A percentile compares a stretch with the other conserved stretches of the same genome.
Evolutionary conservation across 495 filamentous ascomycete genomes (phyloP).

Genomic region (Choiromyces venosus): DNA sequence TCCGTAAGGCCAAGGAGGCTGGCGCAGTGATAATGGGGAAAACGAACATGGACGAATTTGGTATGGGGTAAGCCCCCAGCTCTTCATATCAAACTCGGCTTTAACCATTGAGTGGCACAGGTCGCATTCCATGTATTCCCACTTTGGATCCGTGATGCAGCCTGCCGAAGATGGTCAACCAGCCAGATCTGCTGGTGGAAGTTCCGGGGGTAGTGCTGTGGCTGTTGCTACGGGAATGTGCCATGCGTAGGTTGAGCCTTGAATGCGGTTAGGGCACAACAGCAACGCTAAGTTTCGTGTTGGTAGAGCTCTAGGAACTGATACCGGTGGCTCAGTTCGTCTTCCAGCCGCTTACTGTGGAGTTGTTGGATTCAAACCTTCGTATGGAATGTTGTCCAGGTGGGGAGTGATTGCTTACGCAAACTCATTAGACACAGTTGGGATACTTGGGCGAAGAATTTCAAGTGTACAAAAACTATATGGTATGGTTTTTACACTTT

Average conservation of each 20-base stretch:
- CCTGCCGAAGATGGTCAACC: conserved; percentile 26
- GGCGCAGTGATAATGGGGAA: conserved; percentile 69
- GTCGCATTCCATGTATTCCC: conserved; percentile 73
- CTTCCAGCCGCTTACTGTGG: conserved; percentile 89
- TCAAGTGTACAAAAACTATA: conserved; percentile 53
- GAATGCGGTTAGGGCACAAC: conserved; percentile 6
- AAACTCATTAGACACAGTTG: conserved; percentile 92
- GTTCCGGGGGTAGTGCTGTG: conserved; percentile 88
- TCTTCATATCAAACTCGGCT: background rate
- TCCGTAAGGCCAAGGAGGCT: conserved; percentile 57
- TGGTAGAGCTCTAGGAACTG: conserved; percentile 73
- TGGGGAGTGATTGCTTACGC: conserved; percentile 93
- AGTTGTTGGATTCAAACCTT: conserved; percentile 86
- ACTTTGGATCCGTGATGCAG: conserved; percentile 62
- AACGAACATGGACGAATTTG: conserved; percentile 95
- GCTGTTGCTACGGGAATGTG: conserved; percentile 69
- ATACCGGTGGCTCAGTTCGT: conserved; percentile 89
- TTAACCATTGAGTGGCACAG: conserved; percentile 23
- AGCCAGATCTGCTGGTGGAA: conserved; percentile 71
- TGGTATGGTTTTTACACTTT: conserved; percentile 41
- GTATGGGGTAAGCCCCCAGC: conserved; percentile 63
- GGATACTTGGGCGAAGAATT: conserved; percentile 59
- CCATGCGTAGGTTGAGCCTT: conserved; percentile 51
- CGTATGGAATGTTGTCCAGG: conserved; percentile 74
- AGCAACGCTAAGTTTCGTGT: conserved; percentile 9